Percentiles rank a stretch among this genome's conserved stretches.
phyloP scores from a whole-genome alignment of 306 rosid species.

The Cicer yamashitae region DNA sequence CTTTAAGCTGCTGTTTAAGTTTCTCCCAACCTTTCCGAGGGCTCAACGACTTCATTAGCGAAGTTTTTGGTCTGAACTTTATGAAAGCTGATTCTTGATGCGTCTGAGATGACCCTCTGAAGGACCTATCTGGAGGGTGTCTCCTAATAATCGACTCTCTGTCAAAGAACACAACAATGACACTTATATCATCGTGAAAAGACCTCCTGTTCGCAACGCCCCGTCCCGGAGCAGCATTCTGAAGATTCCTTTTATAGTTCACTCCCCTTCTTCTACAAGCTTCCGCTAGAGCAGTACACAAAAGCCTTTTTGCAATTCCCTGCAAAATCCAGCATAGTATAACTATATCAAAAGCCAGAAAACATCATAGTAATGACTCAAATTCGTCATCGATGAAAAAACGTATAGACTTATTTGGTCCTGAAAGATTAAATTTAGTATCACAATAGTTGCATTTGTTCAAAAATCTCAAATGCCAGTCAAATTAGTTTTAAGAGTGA shows the following conservation, averaged over 20 bases:
- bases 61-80: neutral
- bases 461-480: neutral
- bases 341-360: too few relatives aligned
- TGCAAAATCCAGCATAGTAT: neutral
- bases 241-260: neutral
- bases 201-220: neutral
- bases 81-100: rapidly evolving
- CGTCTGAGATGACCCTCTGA: neutral
- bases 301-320: slow-evolving; percentile 22
- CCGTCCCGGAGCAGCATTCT: neutral
- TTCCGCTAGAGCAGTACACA: neutral
- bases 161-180: neutral
- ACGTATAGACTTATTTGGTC: too few relatives aligned
- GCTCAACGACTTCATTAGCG: neutral
- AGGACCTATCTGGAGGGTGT: neutral
- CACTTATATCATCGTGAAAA: neutral
- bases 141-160: neutral
- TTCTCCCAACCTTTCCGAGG: too few relatives aligned
- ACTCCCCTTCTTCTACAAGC: neutral
- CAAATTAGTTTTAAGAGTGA: neutral
- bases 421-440: too few relatives aligned
- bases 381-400: too few relatives aligned
- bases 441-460: too few relatives aligned
- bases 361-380: too few relatives aligned
- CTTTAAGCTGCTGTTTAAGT: too few relatives aligned